Evolutionary conservation across 2,329 filamentous ascomycete species (phyloP), one percentile per base, ranked within the genome.

Genomic region (Penicillium olsonii): DNA sequence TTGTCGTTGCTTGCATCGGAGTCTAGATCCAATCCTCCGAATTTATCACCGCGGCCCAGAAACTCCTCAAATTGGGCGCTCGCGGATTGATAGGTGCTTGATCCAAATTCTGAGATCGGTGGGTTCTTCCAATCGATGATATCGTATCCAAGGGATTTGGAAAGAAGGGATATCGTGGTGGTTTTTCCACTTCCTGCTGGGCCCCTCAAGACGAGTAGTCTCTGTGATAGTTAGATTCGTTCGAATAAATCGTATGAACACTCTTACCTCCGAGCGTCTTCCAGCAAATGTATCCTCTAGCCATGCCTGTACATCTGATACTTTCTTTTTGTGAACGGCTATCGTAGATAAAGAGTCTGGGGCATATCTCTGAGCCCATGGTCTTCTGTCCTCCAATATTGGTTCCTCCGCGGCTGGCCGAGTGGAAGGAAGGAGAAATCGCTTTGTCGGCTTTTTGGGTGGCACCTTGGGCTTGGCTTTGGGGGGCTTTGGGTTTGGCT

Each of bases 181-280:
- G 94, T 97, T 73, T 99, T 99, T 24, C 90, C 94, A 27, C 89
- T 88, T 17, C 94, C 94, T 35, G 94, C 92, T 27, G 91, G 85
- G 10, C 94, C 94, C 69, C 95, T 96, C 37, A 99, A 77, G 22
- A 99, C 78, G 49, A 96, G 79, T 49, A 96, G 67, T 52, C 88
- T 82, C 75, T 95, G 84, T 45, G 15, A 50, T 22, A 20, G 42
- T 52, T 68, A 44, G 29, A 31, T n/a, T 31, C n/a, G 29, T 31
- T 10, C 7, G 29, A 14, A n/a, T 11, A n/a, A 5, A n/a, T 31
- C 6, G 7, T 31, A 14, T 4, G 12, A n/a, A 14, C 12, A n/a
- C 5, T 59, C 71, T 56, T 57, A 74, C 72, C 53, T 65, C 65
- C 51, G 68, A 70, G 46, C 70, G 68, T 38, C 66, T 72, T 37